Conservation (phyloP, 768 basidiomycete species). For the Fibroporia radiculosa region DNA sequence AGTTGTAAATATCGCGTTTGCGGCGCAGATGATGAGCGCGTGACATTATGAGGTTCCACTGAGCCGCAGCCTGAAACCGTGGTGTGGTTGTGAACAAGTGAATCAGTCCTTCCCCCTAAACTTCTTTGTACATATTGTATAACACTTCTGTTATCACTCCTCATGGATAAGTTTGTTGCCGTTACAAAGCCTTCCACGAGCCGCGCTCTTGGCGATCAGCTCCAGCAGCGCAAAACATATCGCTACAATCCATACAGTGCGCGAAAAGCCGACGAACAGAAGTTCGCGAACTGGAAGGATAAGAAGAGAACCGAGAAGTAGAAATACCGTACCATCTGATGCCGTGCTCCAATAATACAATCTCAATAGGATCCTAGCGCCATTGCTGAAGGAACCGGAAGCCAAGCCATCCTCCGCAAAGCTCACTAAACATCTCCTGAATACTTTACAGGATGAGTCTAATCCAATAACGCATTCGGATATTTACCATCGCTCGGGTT, state of each 20-base stretch:
- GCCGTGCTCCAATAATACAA: no score
- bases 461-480: constrained; percentile 80
- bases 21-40: no score
- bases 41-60: no score
- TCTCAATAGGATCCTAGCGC: constrained; percentile 23
- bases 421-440: constrained; percentile 55
- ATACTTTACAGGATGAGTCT: constrained; percentile 49
- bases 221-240: constrained; percentile 14
- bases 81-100: no score
- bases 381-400: constrained; percentile 23
- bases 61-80: no score
- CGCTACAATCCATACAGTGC: constrained; percentile 24
- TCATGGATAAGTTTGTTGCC: constrained; percentile 28
- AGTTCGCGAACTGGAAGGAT: constrained; percentile 21
- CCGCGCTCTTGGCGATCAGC: constrained; percentile 10
- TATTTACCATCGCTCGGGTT: constrained; percentile 54
- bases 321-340: no score
- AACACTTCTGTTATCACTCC: constrained; percentile 3
- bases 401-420: constrained; percentile 30
- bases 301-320: constrained; percentile 19
- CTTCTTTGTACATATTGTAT: neutral
- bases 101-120: neutral
- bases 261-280: constrained; percentile 16
- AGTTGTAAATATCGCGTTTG: neutral
- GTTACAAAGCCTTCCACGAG: constrained; percentile 18